Conservation (phyloP, 495 filamentous ascomycete genomes). For the Podospora appendiculata region DNA sequence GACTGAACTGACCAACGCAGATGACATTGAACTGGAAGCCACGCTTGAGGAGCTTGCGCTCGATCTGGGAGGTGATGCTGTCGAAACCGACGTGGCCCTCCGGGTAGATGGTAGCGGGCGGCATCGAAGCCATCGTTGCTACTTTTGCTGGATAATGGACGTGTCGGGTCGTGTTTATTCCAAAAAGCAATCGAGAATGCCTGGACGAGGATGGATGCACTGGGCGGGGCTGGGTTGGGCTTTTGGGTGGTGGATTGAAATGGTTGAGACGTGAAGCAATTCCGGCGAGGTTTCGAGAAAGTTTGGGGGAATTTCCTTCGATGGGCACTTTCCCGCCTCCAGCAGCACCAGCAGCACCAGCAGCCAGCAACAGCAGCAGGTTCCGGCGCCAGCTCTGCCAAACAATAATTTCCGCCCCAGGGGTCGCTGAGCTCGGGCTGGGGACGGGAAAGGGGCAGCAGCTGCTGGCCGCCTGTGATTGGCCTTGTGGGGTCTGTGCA, state of each 20-base stretch:
- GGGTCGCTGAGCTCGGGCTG: slow-evolving; percentile 20
- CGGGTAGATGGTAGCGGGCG: slow-evolving; percentile 60
- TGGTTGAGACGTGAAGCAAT: slow-evolving; percentile 12
- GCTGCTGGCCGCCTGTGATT: slow-evolving; percentile 29
- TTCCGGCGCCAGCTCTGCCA: slow-evolving; percentile 12
- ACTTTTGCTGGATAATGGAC: slow-evolving; percentile 16
- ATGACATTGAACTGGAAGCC: slow-evolving; percentile 99
- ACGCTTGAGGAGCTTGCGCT: slow-evolving; percentile 98
- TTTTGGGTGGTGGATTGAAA: slow-evolving; percentile 11
- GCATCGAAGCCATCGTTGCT: slow-evolving; percentile 38
- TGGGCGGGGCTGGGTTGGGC: slow-evolving; percentile 1
- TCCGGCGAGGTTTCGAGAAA: slow-evolving; percentile 10
- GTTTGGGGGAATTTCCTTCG: slow-evolving; percentile 20
- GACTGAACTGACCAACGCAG: slow-evolving; percentile 75
- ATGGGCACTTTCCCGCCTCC: slow-evolving; percentile 23
- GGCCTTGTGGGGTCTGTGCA: slow-evolving; percentile 27
- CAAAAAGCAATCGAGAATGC: slow-evolving; percentile 32
- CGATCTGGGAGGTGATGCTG: slow-evolving; percentile 96
- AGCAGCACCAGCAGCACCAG: slow-evolving; percentile 24
- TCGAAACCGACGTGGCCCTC: slow-evolving; percentile 98
- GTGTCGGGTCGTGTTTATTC: slow-evolving; percentile 23
- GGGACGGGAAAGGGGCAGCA: slow-evolving; percentile 32
- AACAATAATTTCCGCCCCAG: slow-evolving; percentile 44
- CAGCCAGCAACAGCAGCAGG: too few species aligned
- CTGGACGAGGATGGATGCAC: slow-evolving; percentile 5